Evolutionary conservation across 176 grass and related monocot genomes (phyloP), one percentile per base, ranked within the genome.

Genomic region (Chloris gayana): DNA sequence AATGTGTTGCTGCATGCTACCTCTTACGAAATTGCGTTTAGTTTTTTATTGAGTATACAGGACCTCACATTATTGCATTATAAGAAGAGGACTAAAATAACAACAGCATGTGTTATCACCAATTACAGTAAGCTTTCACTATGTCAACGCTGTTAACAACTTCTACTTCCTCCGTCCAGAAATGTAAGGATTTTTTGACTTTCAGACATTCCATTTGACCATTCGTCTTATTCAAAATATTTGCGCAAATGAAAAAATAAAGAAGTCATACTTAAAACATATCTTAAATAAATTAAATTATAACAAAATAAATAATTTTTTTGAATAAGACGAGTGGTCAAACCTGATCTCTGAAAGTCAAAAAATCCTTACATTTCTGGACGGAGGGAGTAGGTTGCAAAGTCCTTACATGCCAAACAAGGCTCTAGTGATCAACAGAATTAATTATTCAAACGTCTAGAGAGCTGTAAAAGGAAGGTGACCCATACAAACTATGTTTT

Each of bases 371-470:
- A n/a, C n/a, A n/a, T n/a, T n/a, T n/a, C n/a, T n/a, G n/a, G n/a
- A n/a, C n/a, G n/a, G n/a, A n/a, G n/a, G n/a, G n/a, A n/a, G n/a
- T n/a, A 84, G 11, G 54, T 17, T 62, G 65, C 18, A 73, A 64
- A 76, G 22, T 14, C 14, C 8, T 50, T 39, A 10, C 17, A 21
- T 15, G 53, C 32, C 9, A 80, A 80, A 34, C 53, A 75, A 53
- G 31, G 42, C 32, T 44, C 14, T 45, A 6, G 2, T 54, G 50
- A 68, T 69, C 2, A 49, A 80, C 21, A 62, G 10, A 78, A 51
- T 31, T 60, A 39, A 32, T 84, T 70, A 46, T 62, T 64, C 41
- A 14, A 70, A 80, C 63, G 7, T 35, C 25, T 22, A 56, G 70
- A 6, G 22, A 67, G 5, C 47, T 75, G 25, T 29, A 69, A 57